Conservation (phyloP, 805 yeast species). For the Teunomyces barrocoloradensis region DNA sequence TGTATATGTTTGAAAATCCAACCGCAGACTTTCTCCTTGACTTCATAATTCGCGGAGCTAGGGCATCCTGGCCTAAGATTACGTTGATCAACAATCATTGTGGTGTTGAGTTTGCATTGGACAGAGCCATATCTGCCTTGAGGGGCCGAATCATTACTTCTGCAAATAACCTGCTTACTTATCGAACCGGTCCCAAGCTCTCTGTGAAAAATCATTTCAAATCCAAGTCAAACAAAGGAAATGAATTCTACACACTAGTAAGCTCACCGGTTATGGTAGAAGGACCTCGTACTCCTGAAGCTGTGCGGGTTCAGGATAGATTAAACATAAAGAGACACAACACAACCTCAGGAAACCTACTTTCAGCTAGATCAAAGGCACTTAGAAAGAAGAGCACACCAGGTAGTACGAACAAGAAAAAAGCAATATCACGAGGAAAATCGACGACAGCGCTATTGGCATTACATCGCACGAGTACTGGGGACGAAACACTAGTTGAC, state of each 20-base stretch:
- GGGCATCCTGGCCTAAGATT: conserved; percentile 92
- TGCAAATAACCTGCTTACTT: conserved; percentile 14
- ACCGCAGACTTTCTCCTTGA: conserved; percentile 69
- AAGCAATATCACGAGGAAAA: conserved; percentile 14
- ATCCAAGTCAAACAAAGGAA: conserved; percentile 4
- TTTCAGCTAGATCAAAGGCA: not conserved
- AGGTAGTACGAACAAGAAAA: conserved; percentile 10
- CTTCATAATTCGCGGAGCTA: conserved; percentile 75
- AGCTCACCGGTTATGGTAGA: conserved; percentile 20
- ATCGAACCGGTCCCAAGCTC: not conserved
- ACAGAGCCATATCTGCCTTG: conserved; percentile 67
- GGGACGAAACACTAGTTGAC: conserved; percentile 13
- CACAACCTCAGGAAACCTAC: conserved; percentile 7
- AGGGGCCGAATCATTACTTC: conserved; percentile 57
- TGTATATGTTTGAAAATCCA: conserved; percentile 74
- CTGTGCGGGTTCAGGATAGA: conserved; percentile 8
- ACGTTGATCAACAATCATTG: conserved; percentile 86
- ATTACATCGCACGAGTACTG: conserved; percentile 3
- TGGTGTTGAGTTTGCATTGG: conserved; percentile 83
- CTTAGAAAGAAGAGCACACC: conserved; percentile 13
- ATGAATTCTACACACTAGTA: conserved; percentile 15
- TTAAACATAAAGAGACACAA: conserved; percentile 26
- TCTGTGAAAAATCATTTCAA: conserved; percentile 4
- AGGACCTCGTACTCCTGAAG: conserved; percentile 8
- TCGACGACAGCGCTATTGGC: conserved; percentile 20